A percentile compares a stretch with the other conserved stretches of the same genome.
phyloP scores from a whole-genome alignment of 805 yeast genomes.

The Yarrowia alimentaria region DNA sequence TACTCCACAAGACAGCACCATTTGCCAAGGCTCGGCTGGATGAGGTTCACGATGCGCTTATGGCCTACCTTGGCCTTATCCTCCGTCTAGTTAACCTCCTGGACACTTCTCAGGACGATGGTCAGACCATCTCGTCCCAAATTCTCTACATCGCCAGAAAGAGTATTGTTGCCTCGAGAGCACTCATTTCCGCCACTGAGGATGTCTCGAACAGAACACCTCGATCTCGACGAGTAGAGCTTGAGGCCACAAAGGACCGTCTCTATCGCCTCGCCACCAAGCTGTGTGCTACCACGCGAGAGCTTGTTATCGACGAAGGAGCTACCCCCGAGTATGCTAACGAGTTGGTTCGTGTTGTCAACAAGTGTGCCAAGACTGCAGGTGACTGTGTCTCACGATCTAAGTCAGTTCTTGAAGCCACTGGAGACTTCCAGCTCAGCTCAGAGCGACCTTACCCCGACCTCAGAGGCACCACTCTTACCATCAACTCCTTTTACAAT shows the following conservation, averaged over 20 bases:
- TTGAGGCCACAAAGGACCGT: constrained; percentile 39
- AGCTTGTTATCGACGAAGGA: constrained; percentile 37
- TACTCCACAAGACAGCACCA: constrained; percentile 36
- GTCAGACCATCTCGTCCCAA: constrained; percentile 38
- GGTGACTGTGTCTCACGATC: constrained; percentile 40
- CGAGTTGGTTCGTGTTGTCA: constrained; percentile 36
- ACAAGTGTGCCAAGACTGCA: constrained; percentile 40
- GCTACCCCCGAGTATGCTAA: constrained; percentile 31
- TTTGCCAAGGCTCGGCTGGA: constrained; percentile 39
- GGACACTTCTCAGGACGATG: constrained; percentile 31
- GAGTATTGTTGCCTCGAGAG: constrained; percentile 44
- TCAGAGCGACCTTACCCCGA: constrained; percentile 36
- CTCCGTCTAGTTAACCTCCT: constrained; percentile 36
- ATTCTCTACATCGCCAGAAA: constrained; percentile 41
- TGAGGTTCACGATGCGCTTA: constrained; percentile 40
- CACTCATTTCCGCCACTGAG: constrained; percentile 42
- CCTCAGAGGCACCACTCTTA: constrained; percentile 31
- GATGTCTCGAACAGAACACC: constrained; percentile 36
- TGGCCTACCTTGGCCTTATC: constrained; percentile 40
- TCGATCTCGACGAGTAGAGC: constrained; percentile 33
- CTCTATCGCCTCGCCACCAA: constrained; percentile 39
- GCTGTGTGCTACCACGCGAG: constrained; percentile 42
- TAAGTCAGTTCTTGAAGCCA: constrained; percentile 33
- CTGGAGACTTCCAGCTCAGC: constrained; percentile 39
- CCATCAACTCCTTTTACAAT: constrained; percentile 25